Evolutionary conservation across 768 basidiomycete species (phyloP), one percentile per base, ranked within the genome.

Genomic region (Kockovaella imperatae): DNA sequence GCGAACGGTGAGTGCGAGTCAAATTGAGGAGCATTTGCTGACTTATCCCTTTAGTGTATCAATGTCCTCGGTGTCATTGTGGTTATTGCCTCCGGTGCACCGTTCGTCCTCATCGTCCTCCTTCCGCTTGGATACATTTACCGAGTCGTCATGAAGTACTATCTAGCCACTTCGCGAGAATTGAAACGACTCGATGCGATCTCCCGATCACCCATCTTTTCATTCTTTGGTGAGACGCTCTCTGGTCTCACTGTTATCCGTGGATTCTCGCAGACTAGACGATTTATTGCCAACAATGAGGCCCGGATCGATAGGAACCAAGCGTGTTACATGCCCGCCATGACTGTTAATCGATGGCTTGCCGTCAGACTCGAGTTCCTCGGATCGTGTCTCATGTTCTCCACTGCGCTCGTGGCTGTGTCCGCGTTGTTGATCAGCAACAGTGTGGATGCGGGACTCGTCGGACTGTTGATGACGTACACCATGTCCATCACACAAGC

Each of bases 171-270:
- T 1, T 70, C 68, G 10, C 56, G 71, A 49, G 71, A 72, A 41
- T 54, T 72, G 35, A 72, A 72, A 50, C 51, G 71, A 34, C 51
- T 72, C 4, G 71, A 72, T 49, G 66, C 71, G 0, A 83, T 87
- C 21, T 87, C 87, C 4, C 82, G 86, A 31, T 87, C 86, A 0
- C 90, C 91, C 1, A 87, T 97, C 50, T 91, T 93, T 68, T 83
- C 72, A 13, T 74, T 73, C 70, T 78, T 77, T 52, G 66, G 69
- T 38, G 71, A 72, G 43, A 64, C 64, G 3, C 52, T 68, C 2
- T 55, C 60, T 21, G 69, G 69, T 24, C 45, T 65, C 11, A 48
- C 59, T 5, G 56, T 64, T 29, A 68, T 69, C 46, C 53, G 68
- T 28, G 71, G 69, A 18, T 72, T 62, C 54, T 56, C 56, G 26